These are phyloP conservation scores for Aphanocladium album DNA, from an alignment of 2,329 filamentous ascomycete species.

Conservation along the genomic window DNA sequence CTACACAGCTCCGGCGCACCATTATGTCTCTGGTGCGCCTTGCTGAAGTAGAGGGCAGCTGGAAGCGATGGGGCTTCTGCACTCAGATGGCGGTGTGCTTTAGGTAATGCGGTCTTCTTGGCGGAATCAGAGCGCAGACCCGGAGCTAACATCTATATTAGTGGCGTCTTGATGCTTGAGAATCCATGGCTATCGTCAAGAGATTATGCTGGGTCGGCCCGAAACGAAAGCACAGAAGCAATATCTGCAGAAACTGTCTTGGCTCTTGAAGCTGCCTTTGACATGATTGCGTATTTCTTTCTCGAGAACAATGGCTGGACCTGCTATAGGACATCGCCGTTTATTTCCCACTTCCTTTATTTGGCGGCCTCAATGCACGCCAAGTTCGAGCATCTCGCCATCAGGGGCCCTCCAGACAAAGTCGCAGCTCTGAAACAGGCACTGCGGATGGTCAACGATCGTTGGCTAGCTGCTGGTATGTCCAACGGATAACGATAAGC, in stretches of 20 bases:
- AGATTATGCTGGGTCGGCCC: neutral
- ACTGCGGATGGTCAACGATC: neutral
- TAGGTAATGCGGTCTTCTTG: neutral
- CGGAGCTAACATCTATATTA: neutral
- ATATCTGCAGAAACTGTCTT: neutral
- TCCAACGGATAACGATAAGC: too few relatives aligned
- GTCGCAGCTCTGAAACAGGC: neutral
- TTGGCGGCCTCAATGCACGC: neutral
- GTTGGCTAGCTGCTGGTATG: constrained; percentile 4
- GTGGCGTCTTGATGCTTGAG: neutral
- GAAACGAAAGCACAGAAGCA: neutral
- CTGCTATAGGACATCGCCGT: neutral
- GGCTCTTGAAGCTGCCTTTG: neutral
- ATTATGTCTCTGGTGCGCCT: constrained; percentile 12
- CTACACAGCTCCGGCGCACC: constrained; percentile 9
- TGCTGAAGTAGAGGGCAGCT: constrained; percentile 5
- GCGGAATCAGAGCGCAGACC: neutral
- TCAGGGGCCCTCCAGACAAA: neutral
- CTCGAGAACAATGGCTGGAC: neutral
- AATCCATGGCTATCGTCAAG: neutral
- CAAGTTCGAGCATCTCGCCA: neutral
- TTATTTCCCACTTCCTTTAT: neutral
- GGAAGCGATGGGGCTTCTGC: constrained; percentile 12
- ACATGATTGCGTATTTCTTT: neutral
- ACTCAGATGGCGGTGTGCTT: constrained; percentile 16